Percentiles rank a stretch among this genome's conserved stretches.
Evolutionary conservation across 306 rosid species (phyloP).

Genomic region (Aeschynomene evenia): DNA sequence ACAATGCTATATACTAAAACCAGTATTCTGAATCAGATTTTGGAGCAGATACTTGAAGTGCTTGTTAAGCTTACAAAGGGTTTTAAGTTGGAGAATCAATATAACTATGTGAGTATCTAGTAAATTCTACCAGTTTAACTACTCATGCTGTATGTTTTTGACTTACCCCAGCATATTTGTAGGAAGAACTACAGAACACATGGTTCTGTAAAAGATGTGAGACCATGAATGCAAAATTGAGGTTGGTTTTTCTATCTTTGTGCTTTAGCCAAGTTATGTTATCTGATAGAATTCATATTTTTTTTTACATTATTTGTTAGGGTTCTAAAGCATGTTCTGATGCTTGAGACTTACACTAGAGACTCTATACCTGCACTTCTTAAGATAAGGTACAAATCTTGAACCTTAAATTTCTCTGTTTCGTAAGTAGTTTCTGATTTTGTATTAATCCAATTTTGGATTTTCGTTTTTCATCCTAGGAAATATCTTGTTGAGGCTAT

Average conservation of each 20-base stretch:
- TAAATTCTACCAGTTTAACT: slow-evolving; percentile 26
- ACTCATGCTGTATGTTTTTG: not conserved
- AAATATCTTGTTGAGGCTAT: slow-evolving; percentile 85
- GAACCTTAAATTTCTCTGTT: slow-evolving; percentile 24
- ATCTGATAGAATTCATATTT: slow-evolving; percentile 25
- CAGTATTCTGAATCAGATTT: slow-evolving; percentile 53
- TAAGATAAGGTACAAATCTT: slow-evolving; percentile 63
- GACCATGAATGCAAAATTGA: slow-evolving; percentile 86
- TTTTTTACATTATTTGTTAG: slow-evolving; percentile 42
- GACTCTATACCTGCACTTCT: slow-evolving; percentile 82
- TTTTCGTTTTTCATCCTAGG: slow-evolving; percentile 42
- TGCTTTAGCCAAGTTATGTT: slow-evolving; percentile 17
- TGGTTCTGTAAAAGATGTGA: slow-evolving; percentile 94
- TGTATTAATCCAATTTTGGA: not conserved
- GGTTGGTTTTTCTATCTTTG: slow-evolving; percentile 54
- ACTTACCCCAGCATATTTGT: slow-evolving; percentile 17
- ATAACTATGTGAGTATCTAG: slow-evolving; percentile 61
- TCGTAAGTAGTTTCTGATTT: slow-evolving; percentile 4
- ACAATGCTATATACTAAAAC: not conserved
- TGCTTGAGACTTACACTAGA: slow-evolving; percentile 73
- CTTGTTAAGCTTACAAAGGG: slow-evolving; percentile 82
- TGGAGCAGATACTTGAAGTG: slow-evolving; percentile 91
- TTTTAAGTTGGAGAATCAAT: slow-evolving; percentile 91
- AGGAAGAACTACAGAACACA: slow-evolving; percentile 84
- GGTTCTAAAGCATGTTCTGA: slow-evolving; percentile 70